A percentile compares a stretch with the other conserved stretches of the same genome.
These are phyloP conservation scores for Mucor sp. DNA, from an alignment of 371 early-diverging fungal species.

Conservation along the genomic window DNA sequence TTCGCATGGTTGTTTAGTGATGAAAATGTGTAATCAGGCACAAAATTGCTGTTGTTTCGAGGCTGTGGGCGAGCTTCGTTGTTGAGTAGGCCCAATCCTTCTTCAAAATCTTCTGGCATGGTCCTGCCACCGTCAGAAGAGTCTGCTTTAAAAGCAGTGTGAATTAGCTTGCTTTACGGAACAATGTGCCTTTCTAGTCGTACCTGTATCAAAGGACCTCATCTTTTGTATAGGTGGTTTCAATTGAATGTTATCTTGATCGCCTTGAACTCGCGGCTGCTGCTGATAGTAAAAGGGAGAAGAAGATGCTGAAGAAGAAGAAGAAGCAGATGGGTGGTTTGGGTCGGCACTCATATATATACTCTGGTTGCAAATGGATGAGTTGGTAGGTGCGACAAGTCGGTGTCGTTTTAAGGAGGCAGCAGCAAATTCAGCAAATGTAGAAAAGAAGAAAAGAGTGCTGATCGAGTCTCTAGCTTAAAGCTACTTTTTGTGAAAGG, in stretches of 20 bases:
- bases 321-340: background rate
- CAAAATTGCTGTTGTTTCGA: background rate
- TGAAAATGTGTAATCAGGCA: slow-evolving; percentile 33
- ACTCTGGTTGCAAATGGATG: background rate
- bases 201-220: slow-evolving; percentile 24
- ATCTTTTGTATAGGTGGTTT: slow-evolving; percentile 9
- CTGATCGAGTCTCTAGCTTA: too few species aligned
- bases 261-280: background rate
- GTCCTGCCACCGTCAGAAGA: slow-evolving; percentile 35
- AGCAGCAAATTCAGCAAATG: too few species aligned
- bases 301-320: background rate
- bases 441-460: too few species aligned
- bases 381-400: background rate
- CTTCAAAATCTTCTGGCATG: slow-evolving; percentile 40
- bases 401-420: background rate
- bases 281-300: background rate
- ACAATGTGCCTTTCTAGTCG: background rate
- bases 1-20: slow-evolving; percentile 12
- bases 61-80: background rate
- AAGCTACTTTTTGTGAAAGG: too few species aligned
- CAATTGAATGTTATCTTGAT: background rate
- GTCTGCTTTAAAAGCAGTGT: slow-evolving; percentile 5
- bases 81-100: slow-evolving; percentile 24
- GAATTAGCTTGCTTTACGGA: background rate
- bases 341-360: background rate